phyloP scores from a whole-genome alignment of 1,139 yeast genomes.

The Suhomyces coccinellae region DNA sequence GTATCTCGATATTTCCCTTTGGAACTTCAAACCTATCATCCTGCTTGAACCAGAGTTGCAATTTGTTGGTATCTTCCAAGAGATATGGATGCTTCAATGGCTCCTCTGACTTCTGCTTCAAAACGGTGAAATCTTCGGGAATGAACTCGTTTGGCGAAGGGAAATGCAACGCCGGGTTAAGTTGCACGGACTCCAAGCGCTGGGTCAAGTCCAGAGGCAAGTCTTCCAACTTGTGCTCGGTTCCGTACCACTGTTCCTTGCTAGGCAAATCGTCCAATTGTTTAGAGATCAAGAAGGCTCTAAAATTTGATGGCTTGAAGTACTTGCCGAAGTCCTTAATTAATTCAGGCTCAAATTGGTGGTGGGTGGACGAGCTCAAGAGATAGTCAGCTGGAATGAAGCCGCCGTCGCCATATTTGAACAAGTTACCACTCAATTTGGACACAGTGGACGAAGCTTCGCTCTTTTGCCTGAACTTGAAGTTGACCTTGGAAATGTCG shows the following conservation, averaged over 20 bases:
- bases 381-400: conserved; percentile 64
- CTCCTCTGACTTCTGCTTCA: conserved; percentile 34
- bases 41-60: conserved; percentile 80
- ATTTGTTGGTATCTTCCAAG: conserved; percentile 32
- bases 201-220: conserved; percentile 42
- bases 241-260: conserved; percentile 87
- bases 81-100: conserved; percentile 42
- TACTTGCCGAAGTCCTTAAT: conserved; percentile 52
- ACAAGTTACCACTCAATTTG: conserved; percentile 46
- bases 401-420: conserved; percentile 36
- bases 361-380: conserved; percentile 56
- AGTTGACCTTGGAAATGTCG: conserved; percentile 49
- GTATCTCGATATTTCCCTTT: conserved; percentile 68
- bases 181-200: conserved; percentile 31
- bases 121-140: conserved; percentile 71
- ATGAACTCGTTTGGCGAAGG: conserved; percentile 78
- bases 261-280: conserved; percentile 38
- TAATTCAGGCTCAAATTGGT: conserved; percentile 57
- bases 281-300: conserved; percentile 59
- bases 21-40: conserved; percentile 92
- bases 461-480: conserved; percentile 67
- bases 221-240: conserved; percentile 60
- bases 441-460: conserved; percentile 63
- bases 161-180: conserved; percentile 49
- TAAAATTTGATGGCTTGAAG: conserved; percentile 59